Evolutionary conservation across 176 grass and related monocot genomes (phyloP), one percentile per base, ranked within the genome.

Genomic region (Eleusine indica): DNA sequence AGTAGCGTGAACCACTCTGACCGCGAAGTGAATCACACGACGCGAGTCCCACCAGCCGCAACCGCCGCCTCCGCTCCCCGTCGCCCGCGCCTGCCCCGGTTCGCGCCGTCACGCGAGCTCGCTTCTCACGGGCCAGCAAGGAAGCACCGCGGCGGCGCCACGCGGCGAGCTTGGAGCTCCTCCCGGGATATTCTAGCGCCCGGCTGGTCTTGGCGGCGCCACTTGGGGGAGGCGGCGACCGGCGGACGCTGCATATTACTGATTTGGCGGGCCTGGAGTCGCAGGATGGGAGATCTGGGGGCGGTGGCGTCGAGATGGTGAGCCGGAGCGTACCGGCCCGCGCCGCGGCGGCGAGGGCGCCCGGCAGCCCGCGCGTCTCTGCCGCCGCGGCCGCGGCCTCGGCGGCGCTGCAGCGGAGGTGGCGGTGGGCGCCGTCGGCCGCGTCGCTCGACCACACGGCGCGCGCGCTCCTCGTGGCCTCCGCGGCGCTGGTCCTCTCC

Each of bases 301-400:
- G 66, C 19, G 29, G 77, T 38, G 72, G 44, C 29, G 49, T 42
- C 32, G 52, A 85, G 58, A 98, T 98, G 93, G 61, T 83, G 88
- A 90, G 10, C 76, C 85, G 91, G 54, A 69, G 85, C 6, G 62
- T 80, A 15, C 80, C 87, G 21, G 70, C 74, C 40, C 89, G 91
- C 22, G 75, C 22, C 78, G 67, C 85, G 3, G 72, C 89, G 18
- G 91, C 86, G 73, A 63, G 74, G 54, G 75, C 13, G 43, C 71
- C 87, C 28, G 86, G 78, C 53, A 98, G 91, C 78, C 92, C 91
- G 83, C 83, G 93, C 73, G 82, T 73, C 64, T 84, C 83, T 1
- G 60, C 75, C 10, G 78, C 75, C n/a, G 21, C 80, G 44, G 67
- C 83, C 47, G 65, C 64, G 13, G 65, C 64, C 13, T 10, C 68